phyloP scores from a whole-genome alignment of 805 yeast species.

The Priceomyces castillae region DNA sequence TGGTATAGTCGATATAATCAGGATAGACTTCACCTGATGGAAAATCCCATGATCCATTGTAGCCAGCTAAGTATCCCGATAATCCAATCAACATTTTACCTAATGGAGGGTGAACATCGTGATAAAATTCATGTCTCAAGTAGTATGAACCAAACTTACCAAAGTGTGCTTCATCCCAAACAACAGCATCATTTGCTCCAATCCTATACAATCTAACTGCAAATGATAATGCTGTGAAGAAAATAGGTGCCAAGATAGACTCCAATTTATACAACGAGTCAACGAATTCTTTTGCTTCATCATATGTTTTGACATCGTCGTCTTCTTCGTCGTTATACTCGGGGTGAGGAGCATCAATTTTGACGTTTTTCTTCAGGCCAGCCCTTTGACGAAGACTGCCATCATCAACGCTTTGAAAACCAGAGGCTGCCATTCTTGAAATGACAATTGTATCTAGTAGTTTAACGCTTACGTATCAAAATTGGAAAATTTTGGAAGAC shows the following conservation, averaged over 20 bases:
- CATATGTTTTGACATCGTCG: slow-evolving; percentile 19
- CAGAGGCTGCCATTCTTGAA: slow-evolving; percentile 22
- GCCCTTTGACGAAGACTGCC: slow-evolving; percentile 19
- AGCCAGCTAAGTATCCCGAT: slow-evolving; percentile 80
- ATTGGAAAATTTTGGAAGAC: slow-evolving; percentile 6
- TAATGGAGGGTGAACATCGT: slow-evolving; percentile 85
- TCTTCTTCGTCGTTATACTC: slow-evolving; percentile 14
- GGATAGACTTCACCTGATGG: slow-evolving; percentile 67
- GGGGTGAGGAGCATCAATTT: slow-evolving; percentile 5
- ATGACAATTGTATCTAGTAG: slow-evolving; percentile 3
- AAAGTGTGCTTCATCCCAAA: slow-evolving; percentile 91
- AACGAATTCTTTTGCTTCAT: slow-evolving; percentile 26
- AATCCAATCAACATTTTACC: slow-evolving; percentile 80
- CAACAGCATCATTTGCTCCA: slow-evolving; percentile 55
- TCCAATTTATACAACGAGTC: slow-evolving; percentile 29
- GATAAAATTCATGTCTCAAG: slow-evolving; percentile 74
- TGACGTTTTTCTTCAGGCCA: slow-evolving; percentile 3
- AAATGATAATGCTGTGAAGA: slow-evolving; percentile 69
- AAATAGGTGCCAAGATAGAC: slow-evolving; percentile 51
- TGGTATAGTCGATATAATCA: slow-evolving; percentile 53
- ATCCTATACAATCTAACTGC: slow-evolving; percentile 61
- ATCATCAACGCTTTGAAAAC: slow-evolving; percentile 15
- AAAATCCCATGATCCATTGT: slow-evolving; percentile 73
- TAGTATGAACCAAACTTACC: slow-evolving; percentile 85
- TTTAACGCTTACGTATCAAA: neutral